Base-by-base conservation (phyloP, 2,329 filamentous ascomycete species). In the Keithomyces neogunnii region DNA sequence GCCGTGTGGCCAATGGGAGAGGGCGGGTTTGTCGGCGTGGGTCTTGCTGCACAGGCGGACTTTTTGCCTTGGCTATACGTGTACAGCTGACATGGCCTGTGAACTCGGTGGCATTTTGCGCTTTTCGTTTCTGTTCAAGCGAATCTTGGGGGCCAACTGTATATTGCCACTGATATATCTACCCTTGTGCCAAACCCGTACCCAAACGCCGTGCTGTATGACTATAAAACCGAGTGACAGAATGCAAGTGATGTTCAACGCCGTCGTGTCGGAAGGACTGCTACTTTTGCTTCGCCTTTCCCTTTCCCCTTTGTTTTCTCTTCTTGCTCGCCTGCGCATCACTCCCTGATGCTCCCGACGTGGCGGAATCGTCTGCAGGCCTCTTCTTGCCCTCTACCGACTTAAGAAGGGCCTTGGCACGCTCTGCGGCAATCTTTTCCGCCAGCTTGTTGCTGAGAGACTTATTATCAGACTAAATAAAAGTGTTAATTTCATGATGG, bases 381-480 rank as follows among this genome's bases (percentile, higher is more conserved):
- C 73, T 66, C 61, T 78, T 74, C 60, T 75, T 73, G 53, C 68
- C 66, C 55, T 72, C 68, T 4, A 75, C 65, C 2, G 68, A 68
- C 58, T 72, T 77, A 48, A 77, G 64, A 3, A 76, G 66, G 7
- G 76, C 75, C 62, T 75, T 78, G 40, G 75, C 76, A 7, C 73
- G 70, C 65, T 81, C 78, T 57, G 76, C 78, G 2, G 77, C 75
- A 55, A 82, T 76, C 64, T 78, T 76, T 56, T 80, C 76, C 3
- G 72, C 72, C 35, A 82, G 65, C 61, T 75, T 78, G 30, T 66
- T 69, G 57, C 74, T 78, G 47, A 82, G 63, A 2, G 67, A 62
- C 52, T 78, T 75, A 60, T 81, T 74, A 53, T 80, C 76, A 13
- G 69, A 68, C 75, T 77, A 45, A 30, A 11, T 11, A 31, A 5